A percentile compares a stretch with the other conserved stretches of the same genome.
These are phyloP conservation scores for Crucibulum laeve DNA, from an alignment of 768 basidiomycete genomes.

Conservation along the genomic window DNA sequence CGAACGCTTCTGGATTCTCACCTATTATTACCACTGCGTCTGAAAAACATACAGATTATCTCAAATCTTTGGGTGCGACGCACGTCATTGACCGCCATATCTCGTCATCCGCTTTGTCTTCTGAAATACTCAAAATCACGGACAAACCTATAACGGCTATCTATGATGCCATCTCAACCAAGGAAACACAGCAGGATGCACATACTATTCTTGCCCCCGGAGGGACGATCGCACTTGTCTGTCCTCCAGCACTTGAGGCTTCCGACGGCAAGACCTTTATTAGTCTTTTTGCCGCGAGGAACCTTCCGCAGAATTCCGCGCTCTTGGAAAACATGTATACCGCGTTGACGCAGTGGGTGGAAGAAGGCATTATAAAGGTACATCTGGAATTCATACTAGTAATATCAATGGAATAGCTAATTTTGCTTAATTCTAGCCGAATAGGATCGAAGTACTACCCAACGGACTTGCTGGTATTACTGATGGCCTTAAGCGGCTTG, in stretches of 20 bases:
- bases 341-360: conserved; percentile 21
- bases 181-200: conserved; percentile 7
- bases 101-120: conserved; percentile 1
- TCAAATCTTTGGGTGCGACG: conserved; percentile 35
- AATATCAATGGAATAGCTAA: not conserved
- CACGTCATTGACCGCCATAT: conserved; percentile 29
- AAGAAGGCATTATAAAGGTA: conserved; percentile 31
- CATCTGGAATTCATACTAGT: not conserved
- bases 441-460: conserved; percentile 34
- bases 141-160: not conserved
- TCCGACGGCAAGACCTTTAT: conserved; percentile 8
- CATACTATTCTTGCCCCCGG: conserved; percentile 24
- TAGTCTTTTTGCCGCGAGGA: conserved; percentile 15
- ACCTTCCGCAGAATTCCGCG: conserved; percentile 13
- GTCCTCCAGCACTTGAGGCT: conserved; percentile 2
- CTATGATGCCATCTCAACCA: conserved; percentile 2
- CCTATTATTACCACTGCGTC: conserved; percentile 38
- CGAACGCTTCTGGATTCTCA: conserved; percentile 32
- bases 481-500: conserved; percentile 35
- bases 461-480: conserved; percentile 39
- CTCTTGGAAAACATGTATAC: conserved; percentile 16
- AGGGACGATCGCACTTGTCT: conserved; percentile 28
- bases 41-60: conserved; percentile 17
- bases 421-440: conserved; percentile 26
- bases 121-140: conserved; percentile 3